phyloP scores from a whole-genome alignment of 2,329 filamentous ascomycete genomes.

The Colletotrichum musae region DNA sequence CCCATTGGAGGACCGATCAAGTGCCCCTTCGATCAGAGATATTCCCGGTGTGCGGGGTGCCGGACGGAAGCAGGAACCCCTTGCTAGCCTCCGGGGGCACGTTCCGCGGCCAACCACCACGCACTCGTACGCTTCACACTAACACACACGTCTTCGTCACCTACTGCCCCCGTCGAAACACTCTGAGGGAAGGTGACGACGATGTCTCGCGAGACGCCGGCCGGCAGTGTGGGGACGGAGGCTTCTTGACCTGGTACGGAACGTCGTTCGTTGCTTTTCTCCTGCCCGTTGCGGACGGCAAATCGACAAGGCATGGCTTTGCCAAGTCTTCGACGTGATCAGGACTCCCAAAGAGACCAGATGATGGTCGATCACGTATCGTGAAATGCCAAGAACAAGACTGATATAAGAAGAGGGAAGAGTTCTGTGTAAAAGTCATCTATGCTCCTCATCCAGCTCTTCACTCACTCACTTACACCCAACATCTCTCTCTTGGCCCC shows the following conservation, averaged over 20 bases:
- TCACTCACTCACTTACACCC: slow-evolving; percentile 6
- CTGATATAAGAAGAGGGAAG: slow-evolving; percentile 21
- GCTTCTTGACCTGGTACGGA: slow-evolving; percentile 5
- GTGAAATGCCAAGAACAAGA: slow-evolving; percentile 17
- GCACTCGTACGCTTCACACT: no score
- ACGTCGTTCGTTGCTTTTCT: slow-evolving; percentile 20
- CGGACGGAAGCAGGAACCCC: slow-evolving; percentile 4
- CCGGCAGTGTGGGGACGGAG: slow-evolving; percentile 19
- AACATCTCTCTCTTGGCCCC: not conserved
- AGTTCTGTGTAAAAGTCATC: not conserved
- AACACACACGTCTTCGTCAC: slow-evolving; percentile 3
- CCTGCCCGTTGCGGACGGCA: slow-evolving; percentile 3
- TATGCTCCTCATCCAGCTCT: slow-evolving; percentile 18
- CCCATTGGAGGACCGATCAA: slow-evolving; percentile 22
- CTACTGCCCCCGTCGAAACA: slow-evolving; percentile 21
- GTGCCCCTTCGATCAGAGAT: slow-evolving; percentile 3
- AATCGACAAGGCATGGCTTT: slow-evolving; percentile 3
- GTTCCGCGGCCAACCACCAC: slow-evolving; percentile 7
- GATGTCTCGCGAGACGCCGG: slow-evolving; percentile 25
- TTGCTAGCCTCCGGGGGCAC: slow-evolving; percentile 14
- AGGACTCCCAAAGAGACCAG: not conserved
- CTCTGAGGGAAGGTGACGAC: slow-evolving; percentile 30
- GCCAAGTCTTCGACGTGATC: slow-evolving; percentile 25
- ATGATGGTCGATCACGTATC: not conserved
- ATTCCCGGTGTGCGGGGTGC: slow-evolving; percentile 6